A percentile compares a stretch with the other conserved stretches of the same genome.
phyloP scores from a whole-genome alignment of 441 rosid species.

The Populus hybrid region DNA sequence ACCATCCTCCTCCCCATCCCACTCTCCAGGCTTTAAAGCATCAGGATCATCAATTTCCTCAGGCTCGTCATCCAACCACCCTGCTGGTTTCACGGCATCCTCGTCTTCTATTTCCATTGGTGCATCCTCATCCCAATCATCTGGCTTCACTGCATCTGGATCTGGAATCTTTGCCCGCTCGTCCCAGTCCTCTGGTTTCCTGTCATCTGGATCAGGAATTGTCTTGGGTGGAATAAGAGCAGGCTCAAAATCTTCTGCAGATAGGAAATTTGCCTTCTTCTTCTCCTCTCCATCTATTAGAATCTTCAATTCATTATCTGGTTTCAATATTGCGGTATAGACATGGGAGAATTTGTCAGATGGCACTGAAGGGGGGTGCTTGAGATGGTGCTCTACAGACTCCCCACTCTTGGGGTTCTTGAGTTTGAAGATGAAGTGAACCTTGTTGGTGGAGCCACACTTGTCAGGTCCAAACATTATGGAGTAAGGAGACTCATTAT shows the following conservation, averaged over 20 bases:
- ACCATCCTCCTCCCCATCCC: slow-evolving; percentile 99
- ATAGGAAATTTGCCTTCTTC: slow-evolving; percentile 73
- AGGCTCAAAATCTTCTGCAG: slow-evolving; percentile 80
- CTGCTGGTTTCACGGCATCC: slow-evolving; percentile 94
- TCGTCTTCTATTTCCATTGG: slow-evolving; percentile 86
- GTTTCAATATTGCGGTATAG: slow-evolving; percentile 80
- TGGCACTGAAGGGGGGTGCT: slow-evolving; percentile 83
- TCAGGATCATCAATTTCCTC: slow-evolving; percentile 96
- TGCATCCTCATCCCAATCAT: slow-evolving; percentile 97
- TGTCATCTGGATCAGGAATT: slow-evolving; percentile 90
- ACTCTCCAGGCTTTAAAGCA: slow-evolving; percentile 90
- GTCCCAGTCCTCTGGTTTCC: slow-evolving; percentile 96
- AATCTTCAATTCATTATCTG: slow-evolving; percentile 69
- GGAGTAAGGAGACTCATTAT: slow-evolving; percentile 76
- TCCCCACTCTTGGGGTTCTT: slow-evolving; percentile 94
- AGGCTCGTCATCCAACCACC: slow-evolving; percentile 95
- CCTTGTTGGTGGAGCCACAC: slow-evolving; percentile 94
- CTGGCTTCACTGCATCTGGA: slow-evolving; percentile 76
- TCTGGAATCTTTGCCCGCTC: slow-evolving; percentile 84
- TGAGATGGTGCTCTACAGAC: slow-evolving; percentile 84
- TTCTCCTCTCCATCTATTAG: slow-evolving; percentile 88
- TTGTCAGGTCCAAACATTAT: slow-evolving; percentile 99
- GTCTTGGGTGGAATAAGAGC: slow-evolving; percentile 79
- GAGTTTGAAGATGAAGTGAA: slow-evolving; percentile 91
- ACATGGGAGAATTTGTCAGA: slow-evolving; percentile 89